Evolutionary conservation across 2,329 filamentous ascomycete species (phyloP).

Genomic region (Talaromyces sp.): DNA sequence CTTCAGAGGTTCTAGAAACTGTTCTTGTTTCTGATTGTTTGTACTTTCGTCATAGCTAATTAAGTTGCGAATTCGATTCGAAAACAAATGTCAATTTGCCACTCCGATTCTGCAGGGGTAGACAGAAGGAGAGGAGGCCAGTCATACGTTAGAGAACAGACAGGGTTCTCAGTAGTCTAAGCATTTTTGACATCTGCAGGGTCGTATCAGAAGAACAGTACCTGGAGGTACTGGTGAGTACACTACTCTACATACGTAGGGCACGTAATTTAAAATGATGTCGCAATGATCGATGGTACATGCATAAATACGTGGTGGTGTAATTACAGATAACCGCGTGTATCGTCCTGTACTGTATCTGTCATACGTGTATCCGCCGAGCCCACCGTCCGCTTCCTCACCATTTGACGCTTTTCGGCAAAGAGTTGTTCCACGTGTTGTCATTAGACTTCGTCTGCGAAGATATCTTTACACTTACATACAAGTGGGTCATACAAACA

Average conservation of each 20-base stretch:
- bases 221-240: neutral
- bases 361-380: neutral
- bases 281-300: neutral
- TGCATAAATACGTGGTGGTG: too few species aligned
- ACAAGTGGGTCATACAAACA: neutral
- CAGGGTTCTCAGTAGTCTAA: neutral
- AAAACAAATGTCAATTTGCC: neutral
- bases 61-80: neutral
- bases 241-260: neutral
- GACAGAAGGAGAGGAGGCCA: neutral
- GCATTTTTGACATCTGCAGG: neutral
- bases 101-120: neutral
- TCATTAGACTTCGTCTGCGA: neutral
- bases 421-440: neutral
- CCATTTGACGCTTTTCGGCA: neutral
- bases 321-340: neutral
- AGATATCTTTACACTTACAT: neutral
- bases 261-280: neutral
- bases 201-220: neutral
- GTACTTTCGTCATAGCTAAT: neutral
- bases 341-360: neutral
- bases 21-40: neutral
- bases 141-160: neutral
- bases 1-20: neutral
- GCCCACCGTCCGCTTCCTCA: neutral